These are phyloP conservation scores for Geotrichum fermentans DNA, from an alignment of 1,139 yeast genomes.

Conservation along the genomic window DNA sequence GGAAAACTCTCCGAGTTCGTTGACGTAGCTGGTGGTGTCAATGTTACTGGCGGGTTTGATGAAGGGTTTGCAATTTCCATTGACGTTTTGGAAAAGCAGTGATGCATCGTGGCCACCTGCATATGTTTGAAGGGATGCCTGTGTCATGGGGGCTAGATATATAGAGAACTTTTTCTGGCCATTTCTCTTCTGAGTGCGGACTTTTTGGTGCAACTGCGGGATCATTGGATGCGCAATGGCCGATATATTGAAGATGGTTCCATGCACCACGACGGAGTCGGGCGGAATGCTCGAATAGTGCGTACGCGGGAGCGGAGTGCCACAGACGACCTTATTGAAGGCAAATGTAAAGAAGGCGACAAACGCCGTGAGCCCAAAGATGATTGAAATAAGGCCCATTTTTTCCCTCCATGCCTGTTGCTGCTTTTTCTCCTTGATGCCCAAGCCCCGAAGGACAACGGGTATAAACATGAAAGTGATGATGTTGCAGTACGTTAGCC, in stretches of 20 bases:
- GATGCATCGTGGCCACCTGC: slow-evolving; percentile 72
- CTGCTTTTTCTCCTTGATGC: slow-evolving; percentile 62
- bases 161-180: slow-evolving; percentile 29
- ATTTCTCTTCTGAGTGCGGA: slow-evolving; percentile 30
- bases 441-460: slow-evolving; percentile 59
- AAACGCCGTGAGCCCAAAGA: slow-evolving; percentile 59
- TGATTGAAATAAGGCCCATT: slow-evolving; percentile 67
- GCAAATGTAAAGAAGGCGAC: slow-evolving; percentile 83
- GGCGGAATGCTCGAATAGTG: slow-evolving; percentile 50
- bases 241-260: slow-evolving; percentile 65
- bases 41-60: slow-evolving; percentile 59
- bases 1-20: slow-evolving; percentile 49
- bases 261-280: slow-evolving; percentile 69
- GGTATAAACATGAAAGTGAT: slow-evolving; percentile 91
- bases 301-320: slow-evolving; percentile 44
- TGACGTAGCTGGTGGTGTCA: slow-evolving; percentile 43
- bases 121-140: slow-evolving; percentile 51
- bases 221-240: slow-evolving; percentile 7
- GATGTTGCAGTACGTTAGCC: slow-evolving; percentile 71
- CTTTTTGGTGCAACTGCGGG: slow-evolving; percentile 43
- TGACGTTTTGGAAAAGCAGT: slow-evolving; percentile 78
- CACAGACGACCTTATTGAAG: slow-evolving; percentile 72
- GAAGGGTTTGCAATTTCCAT: slow-evolving; percentile 73
- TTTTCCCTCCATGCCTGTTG: slow-evolving; percentile 94
- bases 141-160: slow-evolving; percentile 55